Evolutionary conservation across 345 rosid species (phyloP).

Genomic region (sweet orange (Citrus sinensis)): DVS_A1.0 CM039163.1:48805501-48806000

Average conservation of each 20-base stretch:
- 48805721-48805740: constrained; percentile 72
- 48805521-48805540: constrained; percentile 47
- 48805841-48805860: constrained; percentile 56
- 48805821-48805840: constrained; percentile 41
- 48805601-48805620: constrained; percentile 57
- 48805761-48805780: constrained; percentile 62
- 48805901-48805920: constrained; percentile 74
- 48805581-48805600: constrained; percentile 50
- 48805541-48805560: constrained; percentile 45
- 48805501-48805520: constrained; percentile 73
- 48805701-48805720: constrained; percentile 59
- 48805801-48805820: constrained; percentile 46
- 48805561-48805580: constrained; percentile 42
- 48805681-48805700: constrained; percentile 50
- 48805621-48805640: constrained; percentile 60
- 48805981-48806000: constrained; percentile 54
- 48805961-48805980: constrained; percentile 69
- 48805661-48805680: constrained; percentile 54
- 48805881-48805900: constrained; percentile 65
- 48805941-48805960: constrained; percentile 64
- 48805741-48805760: constrained; percentile 50
- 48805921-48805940: constrained; percentile 76
- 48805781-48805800: constrained; percentile 55
- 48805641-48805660: constrained; percentile 46
- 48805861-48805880: constrained; percentile 47